Conservation (phyloP, 2,329 filamentous ascomycete species). For the Fusarium sp. region DNA sequence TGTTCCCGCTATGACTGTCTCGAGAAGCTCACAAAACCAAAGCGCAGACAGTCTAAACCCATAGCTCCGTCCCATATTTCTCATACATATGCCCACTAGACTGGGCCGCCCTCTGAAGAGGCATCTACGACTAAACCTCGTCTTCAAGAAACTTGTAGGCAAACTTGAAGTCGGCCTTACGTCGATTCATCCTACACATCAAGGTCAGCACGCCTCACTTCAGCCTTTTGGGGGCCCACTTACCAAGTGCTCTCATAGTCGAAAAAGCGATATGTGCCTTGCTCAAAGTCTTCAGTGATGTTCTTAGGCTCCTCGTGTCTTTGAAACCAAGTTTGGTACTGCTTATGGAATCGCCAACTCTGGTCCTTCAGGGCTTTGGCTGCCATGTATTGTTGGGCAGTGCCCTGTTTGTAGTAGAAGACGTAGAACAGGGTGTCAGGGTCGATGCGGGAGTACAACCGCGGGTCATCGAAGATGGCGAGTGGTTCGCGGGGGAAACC, state of each 20-base stretch:
- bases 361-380: slow-evolving; percentile 98
- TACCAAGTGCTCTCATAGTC: slow-evolving; percentile 99
- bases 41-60: slow-evolving; percentile 36
- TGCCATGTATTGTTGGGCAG: slow-evolving; percentile 94
- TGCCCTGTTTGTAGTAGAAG: slow-evolving; percentile 98
- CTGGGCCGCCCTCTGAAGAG: not conserved
- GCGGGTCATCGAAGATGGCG: slow-evolving; percentile 89
- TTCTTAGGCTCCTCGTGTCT: slow-evolving; percentile 98
- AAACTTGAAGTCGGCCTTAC: slow-evolving; percentile 98
- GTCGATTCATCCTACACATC: slow-evolving; percentile 88
- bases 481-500: slow-evolving; percentile 96
- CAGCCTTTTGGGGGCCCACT: slow-evolving; percentile 52
- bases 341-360: slow-evolving; percentile 99
- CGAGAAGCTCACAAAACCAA: slow-evolving; percentile 35
- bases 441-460: slow-evolving; percentile 89
- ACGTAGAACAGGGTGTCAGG: slow-evolving; percentile 98
- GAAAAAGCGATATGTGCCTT: slow-evolving; percentile 99
- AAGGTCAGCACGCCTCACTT: slow-evolving; percentile 33
- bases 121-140: slow-evolving; percentile 70
- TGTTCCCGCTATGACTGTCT: slow-evolving; percentile 30
- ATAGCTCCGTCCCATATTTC: slow-evolving; percentile 35
- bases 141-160: slow-evolving; percentile 98
- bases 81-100: slow-evolving; percentile 19
- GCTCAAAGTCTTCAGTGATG: slow-evolving; percentile 98
- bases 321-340: slow-evolving; percentile 99